Percentiles rank a stretch among this genome's conserved stretches.
These are phyloP conservation scores for Takashimella koratensis DNA, from an alignment of 1,284 basidiomycete genomes.

Conservation along the genomic window DNA sequence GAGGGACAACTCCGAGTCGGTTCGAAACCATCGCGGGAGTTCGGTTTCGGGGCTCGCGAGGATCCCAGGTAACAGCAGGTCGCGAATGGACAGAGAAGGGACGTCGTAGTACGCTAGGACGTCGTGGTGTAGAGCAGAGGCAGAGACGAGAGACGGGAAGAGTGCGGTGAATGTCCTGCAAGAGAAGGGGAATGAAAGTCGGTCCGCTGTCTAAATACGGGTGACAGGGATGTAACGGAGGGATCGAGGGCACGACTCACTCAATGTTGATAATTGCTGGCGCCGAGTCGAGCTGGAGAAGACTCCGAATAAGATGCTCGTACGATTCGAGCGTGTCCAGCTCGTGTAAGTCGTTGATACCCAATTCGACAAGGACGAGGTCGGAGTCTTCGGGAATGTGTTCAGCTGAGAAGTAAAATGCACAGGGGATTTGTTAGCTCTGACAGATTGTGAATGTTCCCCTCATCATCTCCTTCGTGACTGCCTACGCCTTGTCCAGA, in stretches of 20 bases:
- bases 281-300: constrained; percentile 35
- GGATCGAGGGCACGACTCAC: too few species aligned
- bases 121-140: constrained; percentile 43
- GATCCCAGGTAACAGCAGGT: constrained; percentile 40
- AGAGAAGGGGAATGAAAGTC: not conserved
- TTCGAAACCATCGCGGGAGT: constrained; percentile 44
- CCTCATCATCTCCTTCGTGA: not conserved
- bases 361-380: constrained; percentile 41
- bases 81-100: constrained; percentile 41
- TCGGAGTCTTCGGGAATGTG: constrained; percentile 41
- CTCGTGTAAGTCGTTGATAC: constrained; percentile 41
- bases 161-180: constrained; percentile 44
- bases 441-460: not conserved
- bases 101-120: constrained; percentile 46
- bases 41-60: constrained; percentile 35
- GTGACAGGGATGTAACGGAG: too few species aligned
- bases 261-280: constrained; percentile 47
- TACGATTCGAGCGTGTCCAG: constrained; percentile 33
- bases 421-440: not conserved
- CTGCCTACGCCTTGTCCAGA: not conserved
- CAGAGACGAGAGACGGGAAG: constrained; percentile 38
- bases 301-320: constrained; percentile 37
- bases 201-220: not conserved
- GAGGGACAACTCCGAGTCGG: constrained; percentile 28
- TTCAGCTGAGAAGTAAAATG: constrained; percentile 30